Base-by-base conservation (phyloP, 1,284 basidiomycete genomes). In the Malassezia dermatis region DNA sequence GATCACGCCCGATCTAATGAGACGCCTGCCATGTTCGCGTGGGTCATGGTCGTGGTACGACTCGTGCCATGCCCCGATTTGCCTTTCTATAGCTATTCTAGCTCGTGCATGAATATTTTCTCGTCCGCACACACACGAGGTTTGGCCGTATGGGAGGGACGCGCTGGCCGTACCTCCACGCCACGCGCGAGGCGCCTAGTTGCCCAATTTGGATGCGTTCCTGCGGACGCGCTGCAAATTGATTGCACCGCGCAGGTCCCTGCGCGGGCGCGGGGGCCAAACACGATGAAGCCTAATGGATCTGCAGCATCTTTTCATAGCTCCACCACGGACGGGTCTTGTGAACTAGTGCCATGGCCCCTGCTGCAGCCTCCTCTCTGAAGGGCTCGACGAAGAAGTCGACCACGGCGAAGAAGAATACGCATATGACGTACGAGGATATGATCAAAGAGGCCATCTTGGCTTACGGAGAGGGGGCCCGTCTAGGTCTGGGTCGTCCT, bases 401-500 rank as follows among this genome's bases (percentile, higher is more conserved):
- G 13, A 24, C 19, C 4, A 5, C 40, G 2, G 51, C 55, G 23
- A 56, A 60, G 51, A 55, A 51, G 45, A 23, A 26, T 17, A 37
- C 48, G 13, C 48, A 51, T 47, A 54, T 63, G 46, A 58, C 66
- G 45, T 68, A 68, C 55, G 65, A 67, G 65, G 56, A 63, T 51
- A 73, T 73, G 70, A 73, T 61, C 51, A 71, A 79, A 77, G 88
- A 90, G 79, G 88, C 86, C 69, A 87, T 93, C 76, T 76, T 80
- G 60, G 81, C 79, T 51, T 79, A 85, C 76, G 80, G 82, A 24
- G 85, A 86, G 34, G 87, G 89, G 60, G 82, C 85, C 59, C 86
- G 89, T 62, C 75, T 76, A 59, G 89, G 89, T 75, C 87, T 91
- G 63, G 90, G 88, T 66, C 86, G 89, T 53, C 86, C 85, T 57